Evolutionary conservation across 345 rosid species (phyloP).

Genomic region (Mallotus nudiflorus): DNA sequence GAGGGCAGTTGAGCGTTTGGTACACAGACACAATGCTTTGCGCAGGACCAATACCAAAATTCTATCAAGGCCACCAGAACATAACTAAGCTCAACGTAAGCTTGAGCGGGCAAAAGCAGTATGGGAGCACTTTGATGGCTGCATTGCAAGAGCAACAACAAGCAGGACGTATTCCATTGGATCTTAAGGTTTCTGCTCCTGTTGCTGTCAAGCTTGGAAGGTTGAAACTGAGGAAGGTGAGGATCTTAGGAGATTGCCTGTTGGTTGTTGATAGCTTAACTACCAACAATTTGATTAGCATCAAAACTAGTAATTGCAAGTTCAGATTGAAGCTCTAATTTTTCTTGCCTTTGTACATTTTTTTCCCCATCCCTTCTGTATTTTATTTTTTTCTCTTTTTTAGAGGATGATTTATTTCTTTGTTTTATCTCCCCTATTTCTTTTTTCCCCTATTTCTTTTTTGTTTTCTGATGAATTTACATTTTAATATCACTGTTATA

Average conservation of each 20-base stretch:
- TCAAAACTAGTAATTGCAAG: conserved; percentile 71
- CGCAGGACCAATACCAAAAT: conserved; percentile 67
- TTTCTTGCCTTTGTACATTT: background rate
- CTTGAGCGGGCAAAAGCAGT: conserved; percentile 53
- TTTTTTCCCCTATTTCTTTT: background rate
- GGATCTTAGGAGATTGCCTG: conserved; percentile 59
- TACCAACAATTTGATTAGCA: conserved; percentile 53
- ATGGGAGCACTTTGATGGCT: conserved; percentile 61
- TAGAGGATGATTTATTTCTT: background rate
- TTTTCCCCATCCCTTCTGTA: background rate
- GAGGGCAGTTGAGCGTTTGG: conserved; percentile 69
- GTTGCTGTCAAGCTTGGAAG: conserved; percentile 66
- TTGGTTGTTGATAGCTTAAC: conserved; percentile 77
- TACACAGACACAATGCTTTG: conserved; percentile 59
- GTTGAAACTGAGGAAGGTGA: conserved; percentile 66
- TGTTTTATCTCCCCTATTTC: background rate
- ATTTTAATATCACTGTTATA: no score
- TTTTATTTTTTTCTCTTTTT: background rate
- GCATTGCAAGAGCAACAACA: conserved; percentile 86
- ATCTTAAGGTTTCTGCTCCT: conserved; percentile 67
- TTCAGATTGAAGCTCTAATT: conserved; percentile 61
- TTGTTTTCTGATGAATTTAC: background rate
- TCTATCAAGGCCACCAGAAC: conserved; percentile 82
- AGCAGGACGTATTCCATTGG: conserved; percentile 75
- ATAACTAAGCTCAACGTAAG: conserved; percentile 61